Evolutionary conservation across 2,329 filamentous ascomycete species (phyloP).

Genomic region (Pseudocercospora fuligena): DNA sequence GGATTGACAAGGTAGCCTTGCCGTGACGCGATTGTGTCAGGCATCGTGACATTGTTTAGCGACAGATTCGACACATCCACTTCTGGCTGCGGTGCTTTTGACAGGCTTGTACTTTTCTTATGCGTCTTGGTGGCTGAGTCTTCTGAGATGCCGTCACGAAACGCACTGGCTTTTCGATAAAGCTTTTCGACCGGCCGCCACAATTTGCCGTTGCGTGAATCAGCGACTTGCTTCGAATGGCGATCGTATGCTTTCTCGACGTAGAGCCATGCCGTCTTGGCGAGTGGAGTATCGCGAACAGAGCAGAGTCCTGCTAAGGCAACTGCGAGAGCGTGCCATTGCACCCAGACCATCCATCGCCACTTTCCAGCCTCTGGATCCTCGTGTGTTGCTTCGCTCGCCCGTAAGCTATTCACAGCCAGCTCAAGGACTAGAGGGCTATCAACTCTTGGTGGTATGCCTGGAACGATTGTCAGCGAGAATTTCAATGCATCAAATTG

Average conservation of each 20-base stretch:
- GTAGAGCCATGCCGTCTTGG: conserved; percentile 55
- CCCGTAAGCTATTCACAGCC: conserved; percentile 53
- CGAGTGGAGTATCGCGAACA: conserved; percentile 52
- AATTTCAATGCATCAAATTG: too few species aligned
- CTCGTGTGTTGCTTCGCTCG: conserved; percentile 42
- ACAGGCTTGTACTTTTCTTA: not conserved
- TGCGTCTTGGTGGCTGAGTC: not conserved
- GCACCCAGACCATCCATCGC: conserved; percentile 59
- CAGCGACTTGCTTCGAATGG: conserved; percentile 54
- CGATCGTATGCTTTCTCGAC: conserved; percentile 53
- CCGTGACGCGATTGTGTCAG: not conserved
- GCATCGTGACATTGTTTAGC: not conserved
- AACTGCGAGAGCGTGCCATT: conserved; percentile 61
- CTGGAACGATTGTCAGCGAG: not conserved
- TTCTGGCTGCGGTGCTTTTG: not conserved
- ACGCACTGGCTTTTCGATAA: conserved; percentile 51
- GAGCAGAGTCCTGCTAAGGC: conserved; percentile 58
- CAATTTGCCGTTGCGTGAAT: conserved; percentile 55
- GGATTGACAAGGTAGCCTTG: not conserved
- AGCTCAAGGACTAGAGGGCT: conserved; percentile 35
- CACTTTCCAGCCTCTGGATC: conserved; percentile 48
- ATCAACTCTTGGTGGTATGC: conserved; percentile 34
- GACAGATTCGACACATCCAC: not conserved
- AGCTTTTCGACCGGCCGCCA: conserved; percentile 61
- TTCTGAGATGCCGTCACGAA: conserved; percentile 27